Conservation (phyloP, 306 rosid genomes). For the Sophora flavescens region DNA sequence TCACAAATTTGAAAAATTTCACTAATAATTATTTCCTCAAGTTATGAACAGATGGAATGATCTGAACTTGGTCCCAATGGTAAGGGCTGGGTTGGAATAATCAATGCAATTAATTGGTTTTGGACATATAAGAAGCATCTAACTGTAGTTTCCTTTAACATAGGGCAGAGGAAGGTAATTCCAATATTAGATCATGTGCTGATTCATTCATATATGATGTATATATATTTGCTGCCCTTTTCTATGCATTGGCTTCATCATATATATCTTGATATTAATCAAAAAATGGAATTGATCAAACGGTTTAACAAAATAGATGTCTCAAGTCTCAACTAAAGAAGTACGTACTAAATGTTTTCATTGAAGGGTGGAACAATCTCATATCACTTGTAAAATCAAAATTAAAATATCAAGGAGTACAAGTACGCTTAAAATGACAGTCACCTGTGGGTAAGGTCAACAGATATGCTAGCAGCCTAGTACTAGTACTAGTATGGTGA, state of each 20-base stretch:
- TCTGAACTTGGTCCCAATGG: not conserved
- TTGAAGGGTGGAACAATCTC: not conserved
- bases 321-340: not conserved
- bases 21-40: not conserved
- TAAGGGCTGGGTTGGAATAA: conserved; percentile 17
- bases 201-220: not conserved
- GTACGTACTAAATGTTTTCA: not conserved
- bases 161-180: not conserved
- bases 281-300: not conserved
- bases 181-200: not conserved
- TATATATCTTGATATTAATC: conserved; percentile 8
- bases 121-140: no score
- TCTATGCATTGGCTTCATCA: not conserved
- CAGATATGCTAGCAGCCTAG: not conserved
- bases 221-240: not conserved
- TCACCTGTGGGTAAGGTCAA: no score
- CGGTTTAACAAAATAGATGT: not conserved
- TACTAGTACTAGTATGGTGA: not conserved
- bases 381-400: not conserved
- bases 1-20: conserved; percentile 1
- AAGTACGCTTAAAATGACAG: not conserved
- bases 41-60: not conserved
- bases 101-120: not conserved
- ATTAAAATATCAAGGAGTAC: not conserved
- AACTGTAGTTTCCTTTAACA: no score